Conservation (phyloP, 2,329 filamentous ascomycete genomes). For the Fusarium xylarioides region DNA sequence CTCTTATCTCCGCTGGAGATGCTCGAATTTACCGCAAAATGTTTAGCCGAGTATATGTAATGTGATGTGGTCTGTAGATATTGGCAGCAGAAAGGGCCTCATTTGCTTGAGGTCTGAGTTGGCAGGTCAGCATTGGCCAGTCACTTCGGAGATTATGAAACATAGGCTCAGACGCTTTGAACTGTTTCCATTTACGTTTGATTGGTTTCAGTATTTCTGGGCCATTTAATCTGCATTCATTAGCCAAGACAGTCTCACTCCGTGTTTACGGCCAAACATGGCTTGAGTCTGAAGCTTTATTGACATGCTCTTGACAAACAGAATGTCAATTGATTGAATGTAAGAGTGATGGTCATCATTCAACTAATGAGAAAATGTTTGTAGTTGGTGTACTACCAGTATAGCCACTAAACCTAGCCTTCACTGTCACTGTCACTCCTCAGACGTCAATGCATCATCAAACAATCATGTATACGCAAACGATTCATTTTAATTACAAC, state of each 20-base stretch:
- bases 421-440: not conserved
- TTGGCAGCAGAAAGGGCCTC: slow-evolving; percentile 1
- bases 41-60: not conserved
- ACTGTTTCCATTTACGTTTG: not conserved
- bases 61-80: slow-evolving; percentile 1
- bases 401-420: not conserved
- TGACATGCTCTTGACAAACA: not conserved
- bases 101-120: slow-evolving; percentile 20
- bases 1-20: slow-evolving; percentile 27
- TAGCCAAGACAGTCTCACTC: not conserved
- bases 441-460: not conserved
- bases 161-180: slow-evolving; percentile 9
- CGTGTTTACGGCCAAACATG: not conserved
- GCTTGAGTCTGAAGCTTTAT: not conserved
- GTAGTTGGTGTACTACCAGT: not conserved
- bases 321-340: not conserved
- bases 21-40: slow-evolving; percentile 2
- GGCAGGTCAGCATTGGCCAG: slow-evolving; percentile 28
- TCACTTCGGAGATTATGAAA: slow-evolving; percentile 19
- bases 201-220: slow-evolving; percentile 15
- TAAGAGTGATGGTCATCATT: not conserved
- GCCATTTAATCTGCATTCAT: not conserved
- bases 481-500: not conserved
- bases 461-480: not conserved
- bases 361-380: not conserved